Evolutionary conservation across 805 yeast genomes (phyloP), one percentile per base, ranked within the genome.

Genomic region (Myxozyma kluyveri): DNA sequence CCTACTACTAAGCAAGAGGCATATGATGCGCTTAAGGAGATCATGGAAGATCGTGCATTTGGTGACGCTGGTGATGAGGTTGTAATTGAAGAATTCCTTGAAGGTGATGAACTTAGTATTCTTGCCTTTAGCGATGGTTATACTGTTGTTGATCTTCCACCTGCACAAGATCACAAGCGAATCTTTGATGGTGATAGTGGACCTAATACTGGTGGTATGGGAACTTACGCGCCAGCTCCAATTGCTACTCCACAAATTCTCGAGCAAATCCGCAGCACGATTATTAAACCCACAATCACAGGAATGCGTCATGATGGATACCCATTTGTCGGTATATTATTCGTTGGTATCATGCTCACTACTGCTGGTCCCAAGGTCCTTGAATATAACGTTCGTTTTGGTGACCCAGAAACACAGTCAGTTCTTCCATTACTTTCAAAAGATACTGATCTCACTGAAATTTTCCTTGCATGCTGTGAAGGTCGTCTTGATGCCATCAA

Each of bases 201-300:
- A 23, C 77, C 91, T 57, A 93, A 93, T 73, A 93, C 99, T 35
- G 99, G 99, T 62, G 99, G 99, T 59, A 93, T 93, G 99, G 99
- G 99, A 59, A 96, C 98, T 5, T 93, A 93, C 66, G 93, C 98
- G 5, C 99, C 99, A 29, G 95, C 98, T 9, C 99, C 99, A 50
- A 76, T 88, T 57, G 98, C 95, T 18, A 88, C 97, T 18, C 82
- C 88, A 1, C 75, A 78, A 22, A 68, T 93, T 33, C 70, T 90
- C 63, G 72, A 76, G 56, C 75, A 82, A 69, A 89, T 93, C 66
- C 82, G 89, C 65, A 73, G 75, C 43, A 75, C 78, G n/a, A 78
- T 95, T 63, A 78, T 95, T 64, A 82, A 84, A 71, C 98, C 98
- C 50, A 86, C 96, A 33, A 84, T 93, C 65, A 89, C 83, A 63